phyloP scores from a whole-genome alignment of 306 rosid genomes.

The Corylus americana region DNA sequence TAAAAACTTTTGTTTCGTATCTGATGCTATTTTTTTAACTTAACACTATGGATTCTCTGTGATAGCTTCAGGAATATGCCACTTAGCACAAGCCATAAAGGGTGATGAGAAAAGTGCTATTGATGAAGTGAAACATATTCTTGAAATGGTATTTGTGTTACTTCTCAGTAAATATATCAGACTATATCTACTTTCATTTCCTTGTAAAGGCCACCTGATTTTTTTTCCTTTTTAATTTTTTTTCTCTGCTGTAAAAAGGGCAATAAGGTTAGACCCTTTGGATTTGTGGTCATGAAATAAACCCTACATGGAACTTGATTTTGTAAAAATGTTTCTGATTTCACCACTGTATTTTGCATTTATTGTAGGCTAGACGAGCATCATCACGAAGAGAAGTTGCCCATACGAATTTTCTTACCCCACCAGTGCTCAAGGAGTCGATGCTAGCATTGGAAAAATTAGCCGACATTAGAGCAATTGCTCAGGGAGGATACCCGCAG shows the following conservation, averaged over 20 bases:
- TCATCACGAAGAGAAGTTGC: constrained; percentile 71
- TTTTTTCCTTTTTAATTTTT: neutral
- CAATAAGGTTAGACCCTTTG: neutral
- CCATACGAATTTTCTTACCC: constrained; percentile 84
- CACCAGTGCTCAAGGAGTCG: constrained; percentile 86
- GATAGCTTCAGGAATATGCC: constrained; percentile 52
- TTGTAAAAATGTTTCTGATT: neutral
- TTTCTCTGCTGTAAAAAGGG: constrained; percentile 10
- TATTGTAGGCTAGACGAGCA: constrained; percentile 73
- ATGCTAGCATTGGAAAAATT: constrained; percentile 69
- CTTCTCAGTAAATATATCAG: constrained; percentile 20
- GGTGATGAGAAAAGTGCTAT: constrained; percentile 68
- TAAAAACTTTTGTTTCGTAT: constrained; percentile 5
- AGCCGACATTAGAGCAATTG: constrained; percentile 71
- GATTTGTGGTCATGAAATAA: neutral
- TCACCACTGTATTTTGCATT: constrained; percentile 19
- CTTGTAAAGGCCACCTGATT: constrained; percentile 2
- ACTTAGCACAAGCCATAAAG: constrained; percentile 65
- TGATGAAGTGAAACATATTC: constrained; percentile 82
- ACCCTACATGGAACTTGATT: neutral
- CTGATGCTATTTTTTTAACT: neutral
- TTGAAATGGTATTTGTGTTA: constrained; percentile 66
- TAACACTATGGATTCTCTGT: constrained; percentile 27
- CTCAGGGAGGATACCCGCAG: constrained; percentile 97
- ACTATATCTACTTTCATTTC: constrained; percentile 20